Percentiles rank a stretch among this genome's conserved stretches.
These are phyloP conservation scores for Crucibulum laeve DNA, from an alignment of 768 basidiomycete species.

Conservation along the genomic window DNA sequence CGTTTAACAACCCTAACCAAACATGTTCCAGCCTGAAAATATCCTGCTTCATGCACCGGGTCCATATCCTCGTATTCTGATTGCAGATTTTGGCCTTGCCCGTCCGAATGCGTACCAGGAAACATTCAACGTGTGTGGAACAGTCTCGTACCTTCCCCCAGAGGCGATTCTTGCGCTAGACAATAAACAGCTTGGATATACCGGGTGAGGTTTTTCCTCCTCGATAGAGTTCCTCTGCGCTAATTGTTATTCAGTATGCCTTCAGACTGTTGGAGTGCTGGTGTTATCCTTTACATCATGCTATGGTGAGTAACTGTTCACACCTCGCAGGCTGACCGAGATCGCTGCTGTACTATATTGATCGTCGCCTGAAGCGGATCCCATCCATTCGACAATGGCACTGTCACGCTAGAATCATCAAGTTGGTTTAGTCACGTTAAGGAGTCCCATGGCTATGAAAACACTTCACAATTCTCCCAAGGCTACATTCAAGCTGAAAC, in stretches of 20 bases:
- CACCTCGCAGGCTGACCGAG: neutral
- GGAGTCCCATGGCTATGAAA: constrained; percentile 22
- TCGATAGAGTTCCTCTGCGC: neutral
- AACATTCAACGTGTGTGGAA: constrained; percentile 85
- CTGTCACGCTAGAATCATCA: constrained; percentile 24
- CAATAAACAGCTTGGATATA: constrained; percentile 66
- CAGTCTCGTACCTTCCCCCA: constrained; percentile 80
- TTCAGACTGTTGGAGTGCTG: constrained; percentile 88
- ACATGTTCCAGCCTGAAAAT: constrained; percentile 64
- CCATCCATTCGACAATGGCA: constrained; percentile 74
- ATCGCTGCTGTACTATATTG: neutral
- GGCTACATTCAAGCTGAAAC: constrained; percentile 46
- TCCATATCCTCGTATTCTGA: constrained; percentile 77
- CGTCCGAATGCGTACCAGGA: constrained; percentile 75
- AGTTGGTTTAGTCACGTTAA: constrained; percentile 31
- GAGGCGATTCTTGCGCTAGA: constrained; percentile 81
- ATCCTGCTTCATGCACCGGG: constrained; percentile 77
- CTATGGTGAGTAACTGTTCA: constrained; percentile 54
- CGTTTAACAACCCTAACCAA: neutral
- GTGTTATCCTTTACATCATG: constrained; percentile 81
- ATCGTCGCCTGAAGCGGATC: constrained; percentile 45
- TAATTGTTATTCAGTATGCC: constrained; percentile 60
- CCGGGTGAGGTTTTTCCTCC: constrained; percentile 28
- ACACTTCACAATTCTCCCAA: constrained; percentile 33
- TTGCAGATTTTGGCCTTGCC: constrained; percentile 86